Percentiles rank a stretch among this genome's conserved stretches.
These are phyloP conservation scores for Daucus carota DNA, from an alignment of 129 eudicot genomes.

Conservation along the genomic window DH1_v3.0 NC_030389.2:41792501-41793000, in stretches of 20 bases:
- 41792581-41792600: background rate
- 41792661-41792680: background rate
- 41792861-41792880: constrained; percentile 66
- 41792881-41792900: constrained; percentile 61
- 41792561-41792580: constrained; percentile 20
- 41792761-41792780: background rate
- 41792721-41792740: constrained; percentile 93
- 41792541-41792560: constrained; percentile 90
- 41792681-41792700: constrained; percentile 73
- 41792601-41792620: background rate
- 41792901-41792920: constrained; percentile 36
- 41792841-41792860: constrained; percentile 63
- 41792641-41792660: background rate
- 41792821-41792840: background rate
- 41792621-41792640: background rate
- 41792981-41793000: background rate
- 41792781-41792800: background rate
- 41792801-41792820: background rate
- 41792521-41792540: constrained; percentile 93
- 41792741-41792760: constrained; percentile 56
- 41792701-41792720: constrained; percentile 80
- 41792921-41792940: background rate
- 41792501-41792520: constrained; percentile 63
- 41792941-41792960: background rate
- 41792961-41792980: background rate